Conservation (phyloP, 2,329 filamentous ascomycete species). For the Pseudogymnoascus sp. region DNA sequence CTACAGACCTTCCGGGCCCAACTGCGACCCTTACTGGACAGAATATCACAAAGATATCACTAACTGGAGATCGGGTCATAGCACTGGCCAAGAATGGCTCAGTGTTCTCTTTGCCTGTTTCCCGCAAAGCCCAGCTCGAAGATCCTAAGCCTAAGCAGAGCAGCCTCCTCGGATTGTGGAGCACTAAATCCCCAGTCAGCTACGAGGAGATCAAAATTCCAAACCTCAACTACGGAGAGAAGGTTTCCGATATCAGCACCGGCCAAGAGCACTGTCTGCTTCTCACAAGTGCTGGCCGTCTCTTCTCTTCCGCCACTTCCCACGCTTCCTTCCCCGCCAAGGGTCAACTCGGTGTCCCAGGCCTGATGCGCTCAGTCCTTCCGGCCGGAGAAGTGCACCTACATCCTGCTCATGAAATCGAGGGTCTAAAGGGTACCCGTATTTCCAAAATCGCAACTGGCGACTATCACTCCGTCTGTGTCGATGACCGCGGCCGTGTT, state of each 20-base stretch:
- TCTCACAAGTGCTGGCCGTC: constrained; percentile 72
- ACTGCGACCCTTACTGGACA: constrained; percentile 70
- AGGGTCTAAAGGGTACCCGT: constrained; percentile 59
- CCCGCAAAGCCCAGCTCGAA: constrained; percentile 58
- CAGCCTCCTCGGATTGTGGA: constrained; percentile 68
- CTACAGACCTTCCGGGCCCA: constrained; percentile 53
- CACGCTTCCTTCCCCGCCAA: constrained; percentile 67
- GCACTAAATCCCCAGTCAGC: constrained; percentile 46
- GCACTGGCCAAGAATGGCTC: constrained; percentile 65
- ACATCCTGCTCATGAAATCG: constrained; percentile 65
- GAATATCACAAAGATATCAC: constrained; percentile 63
- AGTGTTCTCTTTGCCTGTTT: constrained; percentile 78
- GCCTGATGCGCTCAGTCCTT: constrained; percentile 69
- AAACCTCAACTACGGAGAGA: constrained; percentile 59
- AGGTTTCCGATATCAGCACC: constrained; percentile 62
- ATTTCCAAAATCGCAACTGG: constrained; percentile 71
- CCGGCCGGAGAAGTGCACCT: constrained; percentile 69
- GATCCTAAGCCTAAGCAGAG: constrained; percentile 57
- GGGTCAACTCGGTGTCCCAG: constrained; percentile 82
- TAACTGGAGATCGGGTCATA: constrained; percentile 77
- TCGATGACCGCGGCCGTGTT: constrained; percentile 66
- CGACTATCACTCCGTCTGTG: constrained; percentile 74
- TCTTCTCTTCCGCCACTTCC: constrained; percentile 82
- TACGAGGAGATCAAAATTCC: constrained; percentile 65
- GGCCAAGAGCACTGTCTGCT: constrained; percentile 83